Evolutionary conservation across 495 filamentous ascomycete genomes (phyloP), one percentile per base, ranked within the genome.

Genomic region (Hyphodiscus hymeniophilus): DNA sequence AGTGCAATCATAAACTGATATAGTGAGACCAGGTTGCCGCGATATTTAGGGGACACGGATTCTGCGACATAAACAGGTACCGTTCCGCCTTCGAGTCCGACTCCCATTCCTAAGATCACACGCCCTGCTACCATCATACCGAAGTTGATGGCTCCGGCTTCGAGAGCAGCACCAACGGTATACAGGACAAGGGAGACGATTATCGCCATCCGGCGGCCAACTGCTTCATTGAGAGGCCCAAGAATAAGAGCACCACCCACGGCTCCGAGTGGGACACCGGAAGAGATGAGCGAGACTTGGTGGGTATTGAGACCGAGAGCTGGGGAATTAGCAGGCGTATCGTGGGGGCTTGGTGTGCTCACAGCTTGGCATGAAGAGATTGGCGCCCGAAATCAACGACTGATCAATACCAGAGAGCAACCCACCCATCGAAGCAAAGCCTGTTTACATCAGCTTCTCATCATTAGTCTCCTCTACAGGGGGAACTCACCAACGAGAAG

Each of bases 1-100:
- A 82, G 59, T 1, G 77, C 77, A 40, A 82, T 81, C 60, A 77
- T 80, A 59, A 80, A 70, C 52, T 82, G 79, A 50, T 80, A 81
- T 0, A 80, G 62, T 0, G 76, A 79, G 18, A 81, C 77, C 32
- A 82, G 62, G 52, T 80, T 80, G 55, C 77, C 78, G 51, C 79
- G 74, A 35, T 77, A 66, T 34, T 65, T 64, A 17, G 68, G 58
- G 11, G 72, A 74, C 24, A 79, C 75, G 44, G 59, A 63, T 51
- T 64, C 69, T 1, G 60, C 61, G 22, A 80, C 74, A 50, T 79
- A 79, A 39, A 79, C 71, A 5, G 74, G 76, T 7, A 80, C 76
- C 4, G 77, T 80, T 56, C 76, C 76, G 38, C 75, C 76, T 56
- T 81, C 77, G 17, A 80, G 58, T 54, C 77, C 79, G 38, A 82